These are phyloP conservation scores for Metschnikowia picachoensis DNA, from an alignment of 805 yeast species.

Conservation along the genomic window DNA sequence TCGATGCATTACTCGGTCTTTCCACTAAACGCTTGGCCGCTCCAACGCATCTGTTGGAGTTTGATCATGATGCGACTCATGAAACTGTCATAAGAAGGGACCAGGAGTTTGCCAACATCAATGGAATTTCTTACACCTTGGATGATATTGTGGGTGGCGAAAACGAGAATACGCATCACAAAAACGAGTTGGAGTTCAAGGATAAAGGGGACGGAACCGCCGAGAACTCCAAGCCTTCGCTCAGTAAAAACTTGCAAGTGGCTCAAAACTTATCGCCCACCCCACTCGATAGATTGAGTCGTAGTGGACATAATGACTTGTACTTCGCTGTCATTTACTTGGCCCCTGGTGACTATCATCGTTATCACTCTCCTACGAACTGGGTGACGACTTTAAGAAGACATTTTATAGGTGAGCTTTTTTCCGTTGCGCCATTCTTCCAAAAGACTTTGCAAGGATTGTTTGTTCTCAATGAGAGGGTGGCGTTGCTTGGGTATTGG, in stretches of 20 bases:
- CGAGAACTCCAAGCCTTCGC: constrained; percentile 27
- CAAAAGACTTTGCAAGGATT: constrained; percentile 82
- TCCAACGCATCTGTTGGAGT: constrained; percentile 47
- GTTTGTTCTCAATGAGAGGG: constrained; percentile 91
- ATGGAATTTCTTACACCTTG: constrained; percentile 67
- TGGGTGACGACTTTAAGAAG: constrained; percentile 95
- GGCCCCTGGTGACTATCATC: constrained; percentile 98
- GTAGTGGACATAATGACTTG: constrained; percentile 49
- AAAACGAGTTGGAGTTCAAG: constrained; percentile 46
- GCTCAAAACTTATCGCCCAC: constrained; percentile 40
- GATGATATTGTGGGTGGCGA: constrained; percentile 66
- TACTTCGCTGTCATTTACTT: constrained; percentile 89
- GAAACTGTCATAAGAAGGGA: constrained; percentile 48
- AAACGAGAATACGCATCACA: constrained; percentile 39
- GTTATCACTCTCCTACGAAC: constrained; percentile 91
- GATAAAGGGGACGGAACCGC: constrained; percentile 67
- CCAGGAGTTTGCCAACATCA: constrained; percentile 70
- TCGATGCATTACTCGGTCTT: constrained; percentile 82
- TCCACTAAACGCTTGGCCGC: constrained; percentile 48
- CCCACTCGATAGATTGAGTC: constrained; percentile 27
- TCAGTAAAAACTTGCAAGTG: constrained; percentile 35
- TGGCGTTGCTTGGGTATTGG: constrained; percentile 94
- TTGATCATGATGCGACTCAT: constrained; percentile 39
- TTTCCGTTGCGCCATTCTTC: constrained; percentile 94
- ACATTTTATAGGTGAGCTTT: constrained; percentile 93